Evolutionary conservation across 768 basidiomycete genomes (phyloP).

Genomic region (Mycena galericulata): DNA sequence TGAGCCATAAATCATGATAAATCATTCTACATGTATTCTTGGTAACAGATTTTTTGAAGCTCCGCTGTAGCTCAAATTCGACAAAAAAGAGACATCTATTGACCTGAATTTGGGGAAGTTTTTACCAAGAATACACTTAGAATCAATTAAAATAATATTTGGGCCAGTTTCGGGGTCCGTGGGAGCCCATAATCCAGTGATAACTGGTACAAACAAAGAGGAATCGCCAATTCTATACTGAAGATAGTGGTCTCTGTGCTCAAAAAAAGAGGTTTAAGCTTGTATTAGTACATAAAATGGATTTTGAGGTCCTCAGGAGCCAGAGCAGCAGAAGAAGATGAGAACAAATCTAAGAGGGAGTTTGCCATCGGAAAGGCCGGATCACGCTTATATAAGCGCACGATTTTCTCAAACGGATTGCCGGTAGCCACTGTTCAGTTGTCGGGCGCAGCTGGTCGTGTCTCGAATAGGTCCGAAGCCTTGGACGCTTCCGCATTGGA

Average conservation of each 20-base stretch:
- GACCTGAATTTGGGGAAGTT: background rate
- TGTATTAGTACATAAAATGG: background rate
- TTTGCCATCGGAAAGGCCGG: background rate
- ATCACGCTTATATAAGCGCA: background rate
- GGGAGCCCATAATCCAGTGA: background rate
- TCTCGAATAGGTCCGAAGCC: no score
- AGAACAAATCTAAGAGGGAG: background rate
- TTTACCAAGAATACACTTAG: background rate
- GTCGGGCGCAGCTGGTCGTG: no score
- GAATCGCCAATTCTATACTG: background rate
- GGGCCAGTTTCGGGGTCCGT: background rate
- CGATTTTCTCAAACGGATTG: background rate
- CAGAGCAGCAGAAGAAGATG: background rate
- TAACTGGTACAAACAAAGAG: background rate
- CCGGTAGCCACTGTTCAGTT: background rate
- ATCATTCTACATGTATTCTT: conserved; percentile 4
- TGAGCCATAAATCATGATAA: background rate
- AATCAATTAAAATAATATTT: conserved; percentile 1
- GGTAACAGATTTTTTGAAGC: background rate
- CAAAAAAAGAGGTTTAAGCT: background rate
- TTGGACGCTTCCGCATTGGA: no score
- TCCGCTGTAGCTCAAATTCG: background rate
- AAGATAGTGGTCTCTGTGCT: background rate
- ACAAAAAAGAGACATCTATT: background rate
- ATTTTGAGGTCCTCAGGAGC: background rate